Evolutionary conservation across 148 eudicot species (phyloP).

Genomic region (Chenopodium suecicum): DNA sequence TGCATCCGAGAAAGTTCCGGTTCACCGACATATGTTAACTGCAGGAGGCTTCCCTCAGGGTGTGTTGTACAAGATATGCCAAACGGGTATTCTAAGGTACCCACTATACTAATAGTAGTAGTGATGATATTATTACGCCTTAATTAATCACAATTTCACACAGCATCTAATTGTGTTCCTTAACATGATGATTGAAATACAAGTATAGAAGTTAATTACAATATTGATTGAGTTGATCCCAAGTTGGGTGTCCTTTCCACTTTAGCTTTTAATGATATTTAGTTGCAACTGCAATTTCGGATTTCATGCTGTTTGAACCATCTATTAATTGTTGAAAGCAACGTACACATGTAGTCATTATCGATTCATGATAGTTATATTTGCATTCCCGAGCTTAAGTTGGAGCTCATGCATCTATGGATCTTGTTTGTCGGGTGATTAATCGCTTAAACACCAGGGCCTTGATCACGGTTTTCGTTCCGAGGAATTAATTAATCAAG

Average conservation of each 20-base stretch:
- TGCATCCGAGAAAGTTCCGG: slow-evolving; percentile 61
- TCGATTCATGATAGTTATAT: not conserved
- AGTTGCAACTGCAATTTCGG: slow-evolving; percentile 58
- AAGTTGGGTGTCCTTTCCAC: slow-evolving; percentile 41
- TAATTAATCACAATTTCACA: not conserved
- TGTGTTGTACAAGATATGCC: slow-evolving; percentile 98
- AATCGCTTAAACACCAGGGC: slow-evolving; percentile 33
- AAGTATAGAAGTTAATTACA: not conserved
- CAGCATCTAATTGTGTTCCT: not conserved
- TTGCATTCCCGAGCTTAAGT: slow-evolving; percentile 19
- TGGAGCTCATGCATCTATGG: slow-evolving; percentile 47
- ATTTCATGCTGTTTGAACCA: slow-evolving; percentile 40
- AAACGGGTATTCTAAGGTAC: slow-evolving; percentile 93
- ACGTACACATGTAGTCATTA: slow-evolving; percentile 22
- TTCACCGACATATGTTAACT: slow-evolving; percentile 47
- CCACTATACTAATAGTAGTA: not conserved
- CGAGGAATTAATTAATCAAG: not conserved
- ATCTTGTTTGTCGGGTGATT: slow-evolving; percentile 42
- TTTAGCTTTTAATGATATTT: slow-evolving; percentile 65
- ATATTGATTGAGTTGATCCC: slow-evolving; percentile 46
- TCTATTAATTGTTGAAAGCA: slow-evolving; percentile 43
- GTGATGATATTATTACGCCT: not conserved
- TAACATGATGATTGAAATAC: not conserved
- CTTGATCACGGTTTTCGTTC: slow-evolving; percentile 1
- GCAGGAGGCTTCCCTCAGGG: slow-evolving; percentile 96